These are phyloP conservation scores for Auricularia sp. DNA, from an alignment of 768 basidiomycete genomes.

Conservation along the genomic window DNA sequence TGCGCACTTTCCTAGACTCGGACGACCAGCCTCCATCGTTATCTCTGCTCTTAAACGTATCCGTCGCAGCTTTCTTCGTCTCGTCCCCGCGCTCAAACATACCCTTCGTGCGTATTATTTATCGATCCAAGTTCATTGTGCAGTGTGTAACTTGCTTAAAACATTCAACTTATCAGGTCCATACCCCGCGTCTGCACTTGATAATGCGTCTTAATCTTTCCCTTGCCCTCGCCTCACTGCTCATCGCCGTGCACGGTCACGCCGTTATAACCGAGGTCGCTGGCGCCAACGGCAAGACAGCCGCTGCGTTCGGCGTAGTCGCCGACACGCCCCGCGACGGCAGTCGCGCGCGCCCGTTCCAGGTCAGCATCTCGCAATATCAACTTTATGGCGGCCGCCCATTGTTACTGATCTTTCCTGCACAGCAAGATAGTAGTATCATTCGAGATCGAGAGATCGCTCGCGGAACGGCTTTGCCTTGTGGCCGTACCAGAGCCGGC, in stretches of 20 bases:
- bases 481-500: conserved; percentile 17
- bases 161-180: background rate
- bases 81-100: no score
- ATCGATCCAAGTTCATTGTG: background rate
- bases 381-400: background rate
- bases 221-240: background rate
- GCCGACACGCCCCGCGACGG: conserved; percentile 17
- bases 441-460: conserved; percentile 11
- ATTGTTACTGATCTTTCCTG: background rate
- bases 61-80: no score
- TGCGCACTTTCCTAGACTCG: background rate
- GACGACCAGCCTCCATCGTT: background rate
- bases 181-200: background rate
- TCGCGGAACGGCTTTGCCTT: conserved; percentile 13
- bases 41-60: background rate
- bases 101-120: background rate
- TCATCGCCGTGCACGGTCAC: conserved; percentile 13
- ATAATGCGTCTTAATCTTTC: background rate
- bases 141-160: background rate
- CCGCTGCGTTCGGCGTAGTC: conserved; percentile 17
- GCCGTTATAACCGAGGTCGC: conserved; percentile 16
- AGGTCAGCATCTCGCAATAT: conserved; percentile 3
- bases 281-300: conserved; percentile 21
- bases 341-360: conserved; percentile 20
- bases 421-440: conserved; percentile 10